Base-by-base conservation (phyloP, 2,329 filamentous ascomycete species). In the Alternaria dauci region DNA sequence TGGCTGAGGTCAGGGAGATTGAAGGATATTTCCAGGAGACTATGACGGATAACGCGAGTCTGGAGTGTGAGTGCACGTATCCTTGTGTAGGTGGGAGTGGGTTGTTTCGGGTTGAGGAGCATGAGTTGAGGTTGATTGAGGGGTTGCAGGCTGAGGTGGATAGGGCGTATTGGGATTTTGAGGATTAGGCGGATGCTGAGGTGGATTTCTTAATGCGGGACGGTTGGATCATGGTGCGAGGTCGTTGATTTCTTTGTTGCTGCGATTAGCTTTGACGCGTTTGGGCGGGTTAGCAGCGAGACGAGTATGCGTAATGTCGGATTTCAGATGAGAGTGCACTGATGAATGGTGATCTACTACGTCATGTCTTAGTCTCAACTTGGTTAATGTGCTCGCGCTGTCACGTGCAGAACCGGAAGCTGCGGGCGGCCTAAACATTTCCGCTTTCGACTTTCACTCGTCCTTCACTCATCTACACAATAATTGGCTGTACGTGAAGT, bases 111-210 rank as follows among this genome's bases (percentile, higher is more conserved):
- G 58, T 52, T 20, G 50, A 20, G 20, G 28, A 55, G 23, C 8
- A 57, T 14, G 64, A 65, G 9, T 8, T 20, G 44, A 16, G 51
- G 8, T 12, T 55, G 16, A 61, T 61, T 23, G 48, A 47, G n/a
- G 61, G 63, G 0, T 47, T 63, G 32, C 30, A 56, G 23, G 50
- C 50, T 5, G 32, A 58, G 28, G 16, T 59, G 28, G 50, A 67
- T 8, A 52, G 43, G 12, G 34, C 20, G 2, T 65, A 67, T 34
- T 67, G 62, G 62, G 52, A 52, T 26, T 63, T 59, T 41, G 39
- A 55, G 16, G 57, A 64, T 16, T 63, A 38, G 46, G 28, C 32
- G 32, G 14, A 12, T 26, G 12, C 14, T 12, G 14, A n/a, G 3
- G 16, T 46, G 43, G 14, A 7, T 8, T n/a, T n/a, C 5, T 16